Evolutionary conservation across 345 rosid species (phyloP), one percentile per base, ranked within the genome.

Genomic region (Durio zibethinus): DNA sequence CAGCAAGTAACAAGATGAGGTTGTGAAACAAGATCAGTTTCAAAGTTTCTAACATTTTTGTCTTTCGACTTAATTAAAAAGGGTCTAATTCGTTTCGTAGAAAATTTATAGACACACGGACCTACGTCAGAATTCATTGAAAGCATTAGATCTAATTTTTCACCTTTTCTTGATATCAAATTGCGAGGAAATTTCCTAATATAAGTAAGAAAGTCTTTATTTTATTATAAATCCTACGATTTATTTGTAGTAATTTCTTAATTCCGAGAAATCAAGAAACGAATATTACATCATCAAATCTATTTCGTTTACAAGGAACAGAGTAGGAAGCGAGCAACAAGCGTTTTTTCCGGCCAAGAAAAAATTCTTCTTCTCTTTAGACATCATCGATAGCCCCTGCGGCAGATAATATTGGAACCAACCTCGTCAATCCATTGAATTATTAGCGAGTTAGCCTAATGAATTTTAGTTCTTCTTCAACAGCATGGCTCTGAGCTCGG

Each of bases 401-500:
- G 47, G 47, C 25, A 20, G 27, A 64, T 3, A 29, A 60, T 0
- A 29, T 60, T 60, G 9, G 20, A 61, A 27, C 65, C 9, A 61
- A 29, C 65, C n/a, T 61, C 65, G n/a, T 29, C 65, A 61, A 61
- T 61, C 65, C 65, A 61, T 60, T 60, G 36, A 27, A 27, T 61
- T 27, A 11, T 29, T 61, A 61, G 4, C 65, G 9, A 38, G 65
- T 60, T 12, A 60, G 65, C 65, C 18, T 60, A n/a, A n/a, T n/a
- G n/a, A n/a, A n/a, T 8, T 52, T 50, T n/a, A 20, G 50, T 50
- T 59, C 66, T 57, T 27, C 47, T 86, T 91, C 88, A 91, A 79
- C 48, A 88, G 82, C 59, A 61, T 2, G 33, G 87, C 88, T 9
- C 94, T 83, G 3, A 90, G 86, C 71, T 86, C 92, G 23, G 89